Evolutionary conservation across 495 filamentous ascomycete species (phyloP).

Genomic region (Neurospora tetrasperma): DNA sequence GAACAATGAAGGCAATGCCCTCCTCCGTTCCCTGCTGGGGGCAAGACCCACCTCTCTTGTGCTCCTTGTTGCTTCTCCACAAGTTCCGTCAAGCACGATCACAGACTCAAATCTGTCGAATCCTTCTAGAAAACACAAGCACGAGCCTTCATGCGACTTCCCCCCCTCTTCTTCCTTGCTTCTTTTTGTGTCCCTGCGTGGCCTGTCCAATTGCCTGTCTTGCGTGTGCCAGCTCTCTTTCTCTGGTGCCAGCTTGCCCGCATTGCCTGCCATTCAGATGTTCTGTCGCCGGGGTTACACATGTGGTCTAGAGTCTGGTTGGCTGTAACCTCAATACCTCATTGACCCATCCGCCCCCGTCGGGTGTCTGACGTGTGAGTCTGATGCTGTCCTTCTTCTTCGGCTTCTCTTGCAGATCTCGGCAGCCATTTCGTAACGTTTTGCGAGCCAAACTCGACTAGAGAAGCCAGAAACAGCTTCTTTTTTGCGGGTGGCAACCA

Average conservation of each 20-base stretch:
- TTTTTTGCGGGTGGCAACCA: slow-evolving; percentile 6
- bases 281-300: not conserved
- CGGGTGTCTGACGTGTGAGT: slow-evolving; percentile 14
- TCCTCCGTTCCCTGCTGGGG: slow-evolving; percentile 11
- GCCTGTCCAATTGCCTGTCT: not conserved
- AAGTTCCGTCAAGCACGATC: slow-evolving; percentile 13
- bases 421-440: not conserved
- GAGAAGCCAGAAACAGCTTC: not conserved
- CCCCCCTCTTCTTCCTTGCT: not conserved
- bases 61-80: slow-evolving; percentile 14
- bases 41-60: slow-evolving; percentile 9
- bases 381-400: slow-evolving; percentile 14
- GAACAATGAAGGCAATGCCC: slow-evolving; percentile 1
- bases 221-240: not conserved
- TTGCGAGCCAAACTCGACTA: not conserved
- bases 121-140: slow-evolving; percentile 27
- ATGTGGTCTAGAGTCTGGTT: not conserved
- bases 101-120: slow-evolving; percentile 21
- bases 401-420: slow-evolving; percentile 22
- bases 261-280: not conserved
- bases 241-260: not conserved
- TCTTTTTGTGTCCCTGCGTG: not conserved
- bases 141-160: slow-evolving; percentile 13
- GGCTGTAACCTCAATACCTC: not conserved
- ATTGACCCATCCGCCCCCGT: not conserved